Conservation (phyloP, 2,329 filamentous ascomycete genomes). For the Penicillium sp. region DNA sequence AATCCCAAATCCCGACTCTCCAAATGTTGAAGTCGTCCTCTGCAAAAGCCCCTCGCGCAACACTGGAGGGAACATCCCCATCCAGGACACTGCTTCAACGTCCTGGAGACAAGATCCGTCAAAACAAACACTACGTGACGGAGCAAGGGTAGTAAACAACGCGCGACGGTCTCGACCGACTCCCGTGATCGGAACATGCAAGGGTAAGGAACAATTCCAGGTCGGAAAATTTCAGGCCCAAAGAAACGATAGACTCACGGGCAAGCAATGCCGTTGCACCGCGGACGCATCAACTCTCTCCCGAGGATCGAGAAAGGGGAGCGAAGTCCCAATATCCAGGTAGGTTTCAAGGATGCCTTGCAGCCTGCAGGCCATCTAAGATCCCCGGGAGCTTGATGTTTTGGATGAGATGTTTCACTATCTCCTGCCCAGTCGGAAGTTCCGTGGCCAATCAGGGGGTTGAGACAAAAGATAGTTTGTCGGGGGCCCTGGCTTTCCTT, state of each 20-base stretch:
- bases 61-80: not conserved
- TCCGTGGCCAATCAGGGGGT: slow-evolving; percentile 7
- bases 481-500: not conserved
- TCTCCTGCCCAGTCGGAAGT: not conserved
- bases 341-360: slow-evolving; percentile 28
- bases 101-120: not conserved
- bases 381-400: slow-evolving; percentile 6
- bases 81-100: not conserved
- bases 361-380: slow-evolving; percentile 16
- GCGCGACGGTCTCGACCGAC: slow-evolving; percentile 1
- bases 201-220: not conserved
- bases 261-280: slow-evolving; percentile 13
- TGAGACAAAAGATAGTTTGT: not conserved
- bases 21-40: not conserved
- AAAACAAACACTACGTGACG: not conserved
- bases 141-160: not conserved
- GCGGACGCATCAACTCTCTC: slow-evolving; percentile 11
- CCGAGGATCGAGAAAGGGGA: slow-evolving; percentile 12
- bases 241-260: slow-evolving; percentile 7
- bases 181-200: slow-evolving; percentile 1
- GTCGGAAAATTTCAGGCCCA: slow-evolving; percentile 13
- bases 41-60: not conserved
- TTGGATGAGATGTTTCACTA: slow-evolving; percentile 15
- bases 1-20: not conserved
- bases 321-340: slow-evolving; percentile 18